Evolutionary conservation across 768 basidiomycete genomes (phyloP).

Genomic region (Russula sp.): DNA sequence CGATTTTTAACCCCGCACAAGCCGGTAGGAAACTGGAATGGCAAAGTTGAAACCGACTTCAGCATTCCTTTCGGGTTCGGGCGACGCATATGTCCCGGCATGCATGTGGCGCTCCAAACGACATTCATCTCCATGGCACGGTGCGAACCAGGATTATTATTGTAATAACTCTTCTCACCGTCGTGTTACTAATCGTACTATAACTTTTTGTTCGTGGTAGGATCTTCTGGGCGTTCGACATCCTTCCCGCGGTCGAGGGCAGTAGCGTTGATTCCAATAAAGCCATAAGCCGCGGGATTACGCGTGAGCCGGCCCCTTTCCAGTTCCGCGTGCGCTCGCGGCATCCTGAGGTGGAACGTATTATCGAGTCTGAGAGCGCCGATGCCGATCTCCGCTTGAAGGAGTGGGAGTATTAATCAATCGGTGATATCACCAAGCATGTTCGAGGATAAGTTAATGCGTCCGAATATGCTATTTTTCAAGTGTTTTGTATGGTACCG

Average conservation of each 20-base stretch:
- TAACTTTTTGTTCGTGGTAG: background rate
- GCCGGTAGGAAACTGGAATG: conserved; percentile 8
- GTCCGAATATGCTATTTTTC: background rate
- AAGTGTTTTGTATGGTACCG: background rate
- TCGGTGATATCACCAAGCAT: background rate
- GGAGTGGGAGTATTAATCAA: conserved; percentile 16
- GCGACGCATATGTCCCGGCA: conserved; percentile 30
- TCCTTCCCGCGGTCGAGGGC: conserved; percentile 9
- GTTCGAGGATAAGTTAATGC: background rate
- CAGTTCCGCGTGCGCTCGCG: background rate
- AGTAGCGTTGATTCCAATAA: conserved; percentile 6
- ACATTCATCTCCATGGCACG: conserved; percentile 24
- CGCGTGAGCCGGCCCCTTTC: conserved; percentile 15
- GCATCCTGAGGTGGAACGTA: background rate
- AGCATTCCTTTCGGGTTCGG: conserved; percentile 32
- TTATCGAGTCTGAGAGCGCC: conserved; percentile 15
- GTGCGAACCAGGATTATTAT: conserved; percentile 4
- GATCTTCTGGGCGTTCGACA: conserved; percentile 31
- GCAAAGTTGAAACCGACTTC: conserved; percentile 25
- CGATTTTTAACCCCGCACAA: conserved; percentile 28
- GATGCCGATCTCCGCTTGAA: conserved; percentile 22
- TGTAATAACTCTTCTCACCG: no score
- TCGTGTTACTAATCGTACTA: background rate
- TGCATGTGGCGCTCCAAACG: conserved; percentile 29
- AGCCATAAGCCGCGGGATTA: background rate